A percentile compares a stretch with the other conserved stretches of the same genome.
Conservation (phyloP, 169 alveolate species). For the Plasmodium gallinaceum region DNA sequence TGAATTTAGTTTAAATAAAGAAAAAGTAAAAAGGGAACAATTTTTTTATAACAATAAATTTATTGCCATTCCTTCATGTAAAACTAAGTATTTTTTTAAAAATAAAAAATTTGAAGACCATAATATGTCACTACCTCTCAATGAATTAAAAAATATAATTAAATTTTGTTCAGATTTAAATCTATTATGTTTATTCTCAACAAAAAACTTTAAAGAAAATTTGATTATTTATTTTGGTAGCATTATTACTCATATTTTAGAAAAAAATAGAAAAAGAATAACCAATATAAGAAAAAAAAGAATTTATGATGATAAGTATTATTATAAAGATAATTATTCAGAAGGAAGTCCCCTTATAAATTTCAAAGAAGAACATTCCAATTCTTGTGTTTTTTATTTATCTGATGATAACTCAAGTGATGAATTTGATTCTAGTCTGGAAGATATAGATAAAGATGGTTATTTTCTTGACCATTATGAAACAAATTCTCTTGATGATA, state of each 20-base stretch:
- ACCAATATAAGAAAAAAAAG: not conserved
- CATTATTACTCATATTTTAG: slow-evolving; percentile 35
- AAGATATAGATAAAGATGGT: slow-evolving; percentile 9
- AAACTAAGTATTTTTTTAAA: slow-evolving; percentile 59
- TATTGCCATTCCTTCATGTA: slow-evolving; percentile 43
- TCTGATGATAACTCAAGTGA: slow-evolving; percentile 69
- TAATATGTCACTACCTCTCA: slow-evolving; percentile 52
- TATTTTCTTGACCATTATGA: not conserved
- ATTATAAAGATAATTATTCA: not conserved
- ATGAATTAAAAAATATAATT: slow-evolving; percentile 25
- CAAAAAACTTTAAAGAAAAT: slow-evolving; percentile 59
- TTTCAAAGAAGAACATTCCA: not conserved
- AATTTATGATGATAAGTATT: not conserved
- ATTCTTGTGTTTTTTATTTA: slow-evolving; percentile 29
- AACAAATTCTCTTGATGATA: not conserved
- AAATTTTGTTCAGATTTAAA: slow-evolving; percentile 70
- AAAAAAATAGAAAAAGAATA: slow-evolving; percentile 41
- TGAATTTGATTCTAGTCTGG: slow-evolving; percentile 35
- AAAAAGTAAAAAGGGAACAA: slow-evolving; percentile 63
- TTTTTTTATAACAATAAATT: slow-evolving; percentile 65
- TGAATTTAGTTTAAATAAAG: slow-evolving; percentile 41
- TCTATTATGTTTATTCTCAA: slow-evolving; percentile 60
- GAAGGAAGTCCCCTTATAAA: not conserved
- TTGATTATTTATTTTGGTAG: slow-evolving; percentile 56
- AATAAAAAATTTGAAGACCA: slow-evolving; percentile 56